Conservation (phyloP, 768 basidiomycete genomes). For the Suillus cothurnatus region DNA sequence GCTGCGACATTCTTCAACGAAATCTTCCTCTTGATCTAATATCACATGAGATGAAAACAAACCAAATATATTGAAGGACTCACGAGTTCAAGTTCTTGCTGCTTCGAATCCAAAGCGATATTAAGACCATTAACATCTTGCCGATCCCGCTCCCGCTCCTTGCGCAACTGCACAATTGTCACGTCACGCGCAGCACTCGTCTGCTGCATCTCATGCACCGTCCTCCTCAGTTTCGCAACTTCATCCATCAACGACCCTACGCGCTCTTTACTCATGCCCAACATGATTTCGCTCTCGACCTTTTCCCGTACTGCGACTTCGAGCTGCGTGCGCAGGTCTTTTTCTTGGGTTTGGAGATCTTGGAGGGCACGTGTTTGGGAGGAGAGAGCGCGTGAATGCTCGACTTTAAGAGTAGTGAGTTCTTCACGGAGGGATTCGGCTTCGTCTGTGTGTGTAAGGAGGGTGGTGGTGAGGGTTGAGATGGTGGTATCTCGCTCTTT, state of each 20-base stretch:
- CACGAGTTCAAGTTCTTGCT: conserved; percentile 91
- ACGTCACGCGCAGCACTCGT: conserved; percentile 87
- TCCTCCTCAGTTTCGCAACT: conserved; percentile 57
- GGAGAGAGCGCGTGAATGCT: conserved; percentile 51
- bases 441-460: conserved; percentile 52
- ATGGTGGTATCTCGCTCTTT: conserved; percentile 60
- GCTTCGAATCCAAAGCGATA: conserved; percentile 91
- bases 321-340: conserved; percentile 35
- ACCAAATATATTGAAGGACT: conserved; percentile 26
- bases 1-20: not conserved
- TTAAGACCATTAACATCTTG: conserved; percentile 85
- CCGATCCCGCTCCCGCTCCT: conserved; percentile 65
- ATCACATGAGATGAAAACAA: not conserved
- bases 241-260: conserved; percentile 55
- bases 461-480: conserved; percentile 45
- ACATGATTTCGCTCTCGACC: conserved; percentile 56
- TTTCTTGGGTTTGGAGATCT: conserved; percentile 12
- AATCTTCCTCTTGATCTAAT: conserved; percentile 18
- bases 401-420: conserved; percentile 54
- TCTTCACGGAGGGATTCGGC: conserved; percentile 57
- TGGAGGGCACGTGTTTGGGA: conserved; percentile 45
- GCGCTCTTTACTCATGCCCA: conserved; percentile 50
- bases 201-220: conserved; percentile 71
- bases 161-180: conserved; percentile 70
- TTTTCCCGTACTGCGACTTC: conserved; percentile 54